phyloP scores from a whole-genome alignment of 2,329 filamentous ascomycete species.

The Microascus cirrosus region DNA sequence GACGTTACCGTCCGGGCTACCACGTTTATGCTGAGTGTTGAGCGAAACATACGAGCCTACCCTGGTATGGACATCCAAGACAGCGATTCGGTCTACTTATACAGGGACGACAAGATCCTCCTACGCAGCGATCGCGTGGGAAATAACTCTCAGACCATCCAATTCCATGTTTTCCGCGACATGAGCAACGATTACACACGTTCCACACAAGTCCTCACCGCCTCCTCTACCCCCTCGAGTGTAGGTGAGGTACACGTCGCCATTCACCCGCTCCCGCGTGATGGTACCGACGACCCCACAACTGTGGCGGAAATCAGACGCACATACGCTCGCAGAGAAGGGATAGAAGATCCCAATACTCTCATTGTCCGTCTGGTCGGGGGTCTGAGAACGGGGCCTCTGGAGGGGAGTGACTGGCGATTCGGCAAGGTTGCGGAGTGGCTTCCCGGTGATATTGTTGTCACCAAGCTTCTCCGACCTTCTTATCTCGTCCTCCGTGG shows the following conservation, averaged over 20 bases:
- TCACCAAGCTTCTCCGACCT: not conserved
- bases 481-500: not conserved
- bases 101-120: not conserved
- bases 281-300: not conserved
- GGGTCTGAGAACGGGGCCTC: not conserved
- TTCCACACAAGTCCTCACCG: not conserved
- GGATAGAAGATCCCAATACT: not conserved
- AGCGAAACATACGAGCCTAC: not conserved
- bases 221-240: not conserved
- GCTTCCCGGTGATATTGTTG: not conserved
- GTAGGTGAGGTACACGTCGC: not conserved
- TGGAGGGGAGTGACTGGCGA: conserved; percentile 1
- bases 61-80: not conserved
- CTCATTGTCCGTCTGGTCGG: not conserved
- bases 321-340: not conserved
- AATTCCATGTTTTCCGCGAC: not conserved
- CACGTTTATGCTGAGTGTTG: not conserved
- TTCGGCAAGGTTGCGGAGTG: not conserved
- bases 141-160: not conserved
- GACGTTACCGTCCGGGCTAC: not conserved
- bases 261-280: not conserved
- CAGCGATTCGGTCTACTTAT: not conserved
- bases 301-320: not conserved
- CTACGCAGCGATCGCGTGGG: not conserved
- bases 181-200: not conserved